Base-by-base conservation (phyloP, 345 rosid genomes). In the Salix arbutifolia region DNA sequence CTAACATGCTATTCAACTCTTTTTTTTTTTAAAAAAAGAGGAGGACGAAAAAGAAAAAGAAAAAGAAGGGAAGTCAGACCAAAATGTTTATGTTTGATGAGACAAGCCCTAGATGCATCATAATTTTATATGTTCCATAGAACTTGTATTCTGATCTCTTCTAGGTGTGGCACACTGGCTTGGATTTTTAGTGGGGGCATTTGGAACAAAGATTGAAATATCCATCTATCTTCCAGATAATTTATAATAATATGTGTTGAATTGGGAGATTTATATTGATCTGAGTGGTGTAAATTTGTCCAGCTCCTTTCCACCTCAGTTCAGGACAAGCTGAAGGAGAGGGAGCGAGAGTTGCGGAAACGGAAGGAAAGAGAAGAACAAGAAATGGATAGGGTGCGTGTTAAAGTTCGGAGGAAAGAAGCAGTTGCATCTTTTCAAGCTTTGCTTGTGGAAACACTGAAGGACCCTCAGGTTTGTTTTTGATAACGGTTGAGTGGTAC, bases 291-390 rank as follows among this genome's bases (percentile, higher is more conserved):
- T 23, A 38, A 78, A 48, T 53, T 38, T 78, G 58, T 6, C 71
- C 13, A 72, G 71, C 71, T 73, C 25, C 23, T 60, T 65, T 77
- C 71, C 68, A 8, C 31, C 69, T 19, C 13, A 64, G 12, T 11
- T 58, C 81, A 96, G 96, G 97, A 91, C 65, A 96, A 87, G 84
- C 81, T 93, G 72, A 93, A 90, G 87, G 99, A 93, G 77, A 89
- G 99, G 75, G 97, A 92, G 82, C 81, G 97, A 58, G 98, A 93
- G 80, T 65, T 88, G 84, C 91, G 99, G 50, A 93, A 96, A 83
- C 84, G 97, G 80, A 93, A 93, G 80, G 99, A 92, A 86, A 85
- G 98, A 81, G 99, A 93, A 80, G 97, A 91, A 80, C 95, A 89
- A 84, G 98, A 93, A 87, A 90, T 92, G 95, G 97, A 91, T 78